Evolutionary conservation across 2,329 filamentous ascomycete genomes (phyloP).

Genomic region (Ilyonectria robusta): DNA sequence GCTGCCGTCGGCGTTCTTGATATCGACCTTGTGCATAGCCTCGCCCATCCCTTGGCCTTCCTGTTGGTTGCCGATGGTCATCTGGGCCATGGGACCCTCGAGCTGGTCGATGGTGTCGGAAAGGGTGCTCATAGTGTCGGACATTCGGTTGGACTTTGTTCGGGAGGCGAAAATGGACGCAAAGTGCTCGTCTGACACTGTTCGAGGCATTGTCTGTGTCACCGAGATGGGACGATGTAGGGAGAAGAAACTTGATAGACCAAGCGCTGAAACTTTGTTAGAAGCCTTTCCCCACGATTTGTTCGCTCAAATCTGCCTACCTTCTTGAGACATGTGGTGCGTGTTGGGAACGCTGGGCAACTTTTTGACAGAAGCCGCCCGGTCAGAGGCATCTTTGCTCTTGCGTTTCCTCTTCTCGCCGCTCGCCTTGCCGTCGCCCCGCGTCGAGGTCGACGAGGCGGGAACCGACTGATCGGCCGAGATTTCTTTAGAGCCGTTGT

Average conservation of each 20-base stretch:
- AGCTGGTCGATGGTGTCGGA: conserved; percentile 71
- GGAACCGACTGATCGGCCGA: conserved; percentile 65
- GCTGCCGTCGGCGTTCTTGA: conserved; percentile 70
- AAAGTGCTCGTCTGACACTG: conserved; percentile 81
- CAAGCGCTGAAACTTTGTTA: conserved; percentile 74
- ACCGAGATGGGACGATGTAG: conserved; percentile 95
- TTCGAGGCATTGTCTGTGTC: conserved; percentile 82
- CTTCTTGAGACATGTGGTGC: conserved; percentile 77
- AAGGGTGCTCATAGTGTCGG: conserved; percentile 78
- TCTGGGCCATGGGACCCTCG: conserved; percentile 69
- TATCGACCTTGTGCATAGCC: conserved; percentile 64
- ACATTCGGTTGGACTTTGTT: conserved; percentile 64
- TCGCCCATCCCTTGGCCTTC: conserved; percentile 59
- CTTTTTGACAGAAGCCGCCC: conserved; percentile 65
- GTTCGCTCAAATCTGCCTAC: conserved; percentile 57
- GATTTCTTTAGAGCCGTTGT: conserved; percentile 68
- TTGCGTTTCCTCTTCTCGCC: conserved; percentile 72
- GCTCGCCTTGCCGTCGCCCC: conserved; percentile 58
- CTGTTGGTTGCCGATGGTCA: conserved; percentile 62
- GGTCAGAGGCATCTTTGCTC: conserved; percentile 64
- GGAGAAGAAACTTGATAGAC: conserved; percentile 94
- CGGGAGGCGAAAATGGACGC: conserved; percentile 83
- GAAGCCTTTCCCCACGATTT: conserved; percentile 18
- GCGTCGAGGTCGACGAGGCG: conserved; percentile 59
- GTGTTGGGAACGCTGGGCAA: conserved; percentile 83